A percentile compares a stretch with the other conserved stretches of the same genome.
phyloP scores from a whole-genome alignment of 306 rosid genomes.

The Ormosia emarginata region DNA sequence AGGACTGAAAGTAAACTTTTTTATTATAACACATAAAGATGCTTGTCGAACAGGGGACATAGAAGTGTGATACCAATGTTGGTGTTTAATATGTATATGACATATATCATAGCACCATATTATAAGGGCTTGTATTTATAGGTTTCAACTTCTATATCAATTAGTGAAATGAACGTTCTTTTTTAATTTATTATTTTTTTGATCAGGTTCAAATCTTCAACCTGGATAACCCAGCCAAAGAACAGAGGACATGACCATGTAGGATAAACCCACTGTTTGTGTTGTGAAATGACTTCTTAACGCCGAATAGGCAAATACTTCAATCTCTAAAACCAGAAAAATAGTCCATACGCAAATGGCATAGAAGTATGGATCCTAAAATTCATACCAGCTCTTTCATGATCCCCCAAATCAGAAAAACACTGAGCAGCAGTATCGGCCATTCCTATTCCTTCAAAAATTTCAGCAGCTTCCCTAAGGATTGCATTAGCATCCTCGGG shows the following conservation, averaged over 20 bases:
- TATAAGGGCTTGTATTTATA: background rate
- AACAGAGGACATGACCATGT: background rate
- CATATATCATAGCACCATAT: background rate
- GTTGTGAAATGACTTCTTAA: background rate
- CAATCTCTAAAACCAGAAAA: background rate
- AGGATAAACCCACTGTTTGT: background rate
- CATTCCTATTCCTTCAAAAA: constrained; percentile 63
- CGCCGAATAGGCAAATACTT: background rate
- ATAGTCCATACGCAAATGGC: background rate
- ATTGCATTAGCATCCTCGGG: constrained; percentile 47
- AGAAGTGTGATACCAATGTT: background rate
- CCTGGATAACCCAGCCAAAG: background rate
- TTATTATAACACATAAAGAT: background rate
- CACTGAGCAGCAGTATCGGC: constrained; percentile 64
- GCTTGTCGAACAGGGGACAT: background rate
- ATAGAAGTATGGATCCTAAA: background rate
- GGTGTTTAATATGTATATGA: background rate
- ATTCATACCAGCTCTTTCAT: constrained; percentile 63
- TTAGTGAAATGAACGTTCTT: background rate
- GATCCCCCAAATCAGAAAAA: constrained; percentile 61
- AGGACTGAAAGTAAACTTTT: background rate
- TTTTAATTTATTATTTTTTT: background rate
- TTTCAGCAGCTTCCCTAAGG: constrained; percentile 74
- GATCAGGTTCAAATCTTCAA: background rate
- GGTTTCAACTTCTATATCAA: background rate